A percentile compares a stretch with the other conserved stretches of the same genome.
Conservation (phyloP, 2,329 filamentous ascomycete species). For the Aspergillus fischeri region DNA sequence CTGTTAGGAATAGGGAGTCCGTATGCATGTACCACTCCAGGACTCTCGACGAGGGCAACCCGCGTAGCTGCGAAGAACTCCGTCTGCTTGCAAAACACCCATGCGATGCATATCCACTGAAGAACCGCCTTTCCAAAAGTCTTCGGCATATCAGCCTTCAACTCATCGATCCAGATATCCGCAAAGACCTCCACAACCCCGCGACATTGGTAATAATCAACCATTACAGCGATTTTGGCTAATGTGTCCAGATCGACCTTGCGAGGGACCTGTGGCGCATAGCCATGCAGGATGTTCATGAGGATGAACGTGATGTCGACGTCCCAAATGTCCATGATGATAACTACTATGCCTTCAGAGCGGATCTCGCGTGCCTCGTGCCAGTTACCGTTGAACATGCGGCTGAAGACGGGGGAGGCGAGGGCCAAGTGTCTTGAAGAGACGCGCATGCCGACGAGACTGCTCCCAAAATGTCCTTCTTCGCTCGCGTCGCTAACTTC, state of each 20-base stretch:
- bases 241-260: neutral
- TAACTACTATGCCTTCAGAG: neutral
- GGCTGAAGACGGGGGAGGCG: neutral
- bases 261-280: neutral
- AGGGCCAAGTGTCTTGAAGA: neutral
- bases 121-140: neutral
- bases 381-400: neutral
- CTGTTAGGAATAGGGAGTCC: neutral
- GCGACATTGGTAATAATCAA: conserved; percentile 2
- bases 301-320: neutral
- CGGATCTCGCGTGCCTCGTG: neutral
- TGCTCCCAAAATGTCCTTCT: neutral
- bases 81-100: neutral
- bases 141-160: neutral
- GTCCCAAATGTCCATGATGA: neutral
- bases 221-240: neutral
- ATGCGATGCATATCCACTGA: neutral
- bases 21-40: neutral
- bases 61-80: neutral
- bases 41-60: neutral
- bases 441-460: neutral
- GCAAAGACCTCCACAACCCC: neutral
- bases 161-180: neutral
- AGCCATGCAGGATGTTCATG: neutral
- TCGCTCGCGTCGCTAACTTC: neutral